phyloP scores from a whole-genome alignment of 2,329 filamentous ascomycete species.

The Ceratocystis cubensis region DNA sequence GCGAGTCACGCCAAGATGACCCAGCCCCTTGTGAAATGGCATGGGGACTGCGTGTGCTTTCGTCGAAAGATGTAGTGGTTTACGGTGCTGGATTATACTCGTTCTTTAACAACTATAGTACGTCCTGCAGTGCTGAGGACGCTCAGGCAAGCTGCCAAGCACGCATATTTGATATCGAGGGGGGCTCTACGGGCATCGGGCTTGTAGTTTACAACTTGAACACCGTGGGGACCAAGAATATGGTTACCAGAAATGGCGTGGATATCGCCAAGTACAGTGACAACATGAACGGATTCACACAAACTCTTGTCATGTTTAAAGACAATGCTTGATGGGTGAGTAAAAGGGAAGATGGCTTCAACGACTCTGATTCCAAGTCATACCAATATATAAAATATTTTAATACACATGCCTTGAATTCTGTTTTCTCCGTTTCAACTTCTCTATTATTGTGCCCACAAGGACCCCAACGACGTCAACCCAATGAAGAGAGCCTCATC shows the following conservation, averaged over 20 bases:
- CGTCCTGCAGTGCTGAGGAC: slow-evolving; percentile 33
- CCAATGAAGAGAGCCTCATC: slow-evolving; percentile 75
- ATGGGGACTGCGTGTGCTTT: slow-evolving; percentile 52
- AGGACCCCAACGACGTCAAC: slow-evolving; percentile 51
- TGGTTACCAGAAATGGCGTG: slow-evolving; percentile 30
- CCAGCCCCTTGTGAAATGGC: slow-evolving; percentile 40
- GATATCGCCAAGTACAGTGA: slow-evolving; percentile 30
- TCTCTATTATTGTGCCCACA: slow-evolving; percentile 33
- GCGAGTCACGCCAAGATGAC: slow-evolving; percentile 27
- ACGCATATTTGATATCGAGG: slow-evolving; percentile 30
- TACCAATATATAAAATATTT: background rate
- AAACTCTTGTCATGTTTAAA: slow-evolving; percentile 29
- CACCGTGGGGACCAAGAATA: slow-evolving; percentile 33
- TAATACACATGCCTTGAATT: slow-evolving; percentile 8
- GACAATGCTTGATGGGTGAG: slow-evolving; percentile 10
- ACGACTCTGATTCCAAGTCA: background rate
- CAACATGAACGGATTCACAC: slow-evolving; percentile 32
- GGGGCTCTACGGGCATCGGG: slow-evolving; percentile 21
- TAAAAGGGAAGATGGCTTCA: slow-evolving; percentile 21
- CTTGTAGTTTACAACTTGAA: slow-evolving; percentile 35
- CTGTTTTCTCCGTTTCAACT: background rate
- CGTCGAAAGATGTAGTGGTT: slow-evolving; percentile 41
- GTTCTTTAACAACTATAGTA: slow-evolving; percentile 54
- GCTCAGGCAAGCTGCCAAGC: slow-evolving; percentile 36
- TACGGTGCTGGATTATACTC: slow-evolving; percentile 56